These are phyloP conservation scores for Verticillium dahliae DNA, from an alignment of 2,329 filamentous ascomycete species.

Conservation along the genomic window DNA sequence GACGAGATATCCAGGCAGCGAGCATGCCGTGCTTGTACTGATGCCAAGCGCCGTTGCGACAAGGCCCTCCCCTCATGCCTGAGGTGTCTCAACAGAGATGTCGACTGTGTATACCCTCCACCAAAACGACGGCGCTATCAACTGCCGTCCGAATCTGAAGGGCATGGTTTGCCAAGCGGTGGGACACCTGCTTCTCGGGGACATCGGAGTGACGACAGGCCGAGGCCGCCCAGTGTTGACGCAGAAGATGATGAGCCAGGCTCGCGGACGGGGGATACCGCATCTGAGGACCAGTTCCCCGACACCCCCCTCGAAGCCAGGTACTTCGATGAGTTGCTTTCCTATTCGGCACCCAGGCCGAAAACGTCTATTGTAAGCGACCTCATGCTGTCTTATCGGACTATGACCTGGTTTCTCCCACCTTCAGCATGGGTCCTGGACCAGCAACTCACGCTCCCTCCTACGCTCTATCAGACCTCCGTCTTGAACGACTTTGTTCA, in stretches of 20 bases:
- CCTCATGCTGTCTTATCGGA: not conserved
- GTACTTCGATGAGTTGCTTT: not conserved
- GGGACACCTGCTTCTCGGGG: no score
- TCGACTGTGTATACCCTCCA: conserved; percentile 2
- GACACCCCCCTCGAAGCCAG: not conserved
- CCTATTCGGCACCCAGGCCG: not conserved
- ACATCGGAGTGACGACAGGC: not conserved
- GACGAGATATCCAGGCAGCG: conserved; percentile 4
- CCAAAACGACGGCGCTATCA: not conserved
- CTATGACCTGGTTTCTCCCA: not conserved
- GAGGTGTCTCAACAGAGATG: conserved; percentile 4
- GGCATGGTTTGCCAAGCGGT: no score
- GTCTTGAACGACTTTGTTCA: conserved; percentile 5
- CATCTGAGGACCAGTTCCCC: no score
- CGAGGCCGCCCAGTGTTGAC: not conserved
- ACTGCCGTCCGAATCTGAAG: not conserved
- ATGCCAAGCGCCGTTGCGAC: conserved; percentile 7
- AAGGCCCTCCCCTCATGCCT: conserved; percentile 2
- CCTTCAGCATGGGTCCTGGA: not conserved
- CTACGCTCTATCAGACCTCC: not conserved
- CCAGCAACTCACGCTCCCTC: not conserved
- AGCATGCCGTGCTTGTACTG: conserved; percentile 3
- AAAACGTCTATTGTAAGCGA: not conserved
- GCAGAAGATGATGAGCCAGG: no score
- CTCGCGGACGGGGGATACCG: no score